Percentiles rank a stretch among this genome's conserved stretches.
Conservation (phyloP, 2,329 filamentous ascomycete species). For the Aspergillus unguis region DNA sequence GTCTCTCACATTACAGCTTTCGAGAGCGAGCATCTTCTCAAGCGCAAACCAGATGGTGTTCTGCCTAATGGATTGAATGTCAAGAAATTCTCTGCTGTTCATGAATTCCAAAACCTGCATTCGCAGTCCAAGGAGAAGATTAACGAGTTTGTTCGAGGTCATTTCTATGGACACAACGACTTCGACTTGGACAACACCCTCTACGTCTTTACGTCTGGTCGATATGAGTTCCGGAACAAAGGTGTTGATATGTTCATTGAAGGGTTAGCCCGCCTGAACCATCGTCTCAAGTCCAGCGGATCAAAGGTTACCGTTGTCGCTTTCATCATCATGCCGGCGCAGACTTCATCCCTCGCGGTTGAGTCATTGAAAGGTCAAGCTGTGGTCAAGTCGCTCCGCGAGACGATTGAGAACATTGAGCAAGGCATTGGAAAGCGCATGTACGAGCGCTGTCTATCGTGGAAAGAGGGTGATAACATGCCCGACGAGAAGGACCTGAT, state of each 20-base stretch:
- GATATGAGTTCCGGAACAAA: conserved; percentile 98
- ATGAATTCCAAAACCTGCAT: conserved; percentile 98
- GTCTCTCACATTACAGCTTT: conserved; percentile 98
- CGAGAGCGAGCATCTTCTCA: conserved; percentile 94
- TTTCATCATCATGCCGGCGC: conserved; percentile 98
- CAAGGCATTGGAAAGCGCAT: conserved; percentile 87
- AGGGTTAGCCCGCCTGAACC: conserved; percentile 88
- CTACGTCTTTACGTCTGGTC: conserved; percentile 94
- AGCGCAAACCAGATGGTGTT: conserved; percentile 95
- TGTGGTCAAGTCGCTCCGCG: conserved; percentile 91
- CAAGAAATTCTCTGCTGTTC: conserved; percentile 95
- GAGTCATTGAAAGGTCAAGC: conserved; percentile 96
- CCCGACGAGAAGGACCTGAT: conserved; percentile 97
- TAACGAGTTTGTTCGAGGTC: conserved; percentile 93
- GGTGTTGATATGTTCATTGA: conserved; percentile 99
- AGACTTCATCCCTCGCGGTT: conserved; percentile 90
- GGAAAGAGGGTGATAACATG: conserved; percentile 90
- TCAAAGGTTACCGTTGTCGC: conserved; percentile 94
- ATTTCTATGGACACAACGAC: conserved; percentile 98
- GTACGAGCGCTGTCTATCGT: conserved; percentile 89
- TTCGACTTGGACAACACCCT: conserved; percentile 95
- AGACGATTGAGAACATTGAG: conserved; percentile 91
- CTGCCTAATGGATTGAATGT: conserved; percentile 96
- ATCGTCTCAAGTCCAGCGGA: conserved; percentile 77
- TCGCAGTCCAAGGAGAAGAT: conserved; percentile 97